Evolutionary conservation across 2,329 filamentous ascomycete species (phyloP).

Genomic region (Sphaerostilbella broomeana): DNA sequence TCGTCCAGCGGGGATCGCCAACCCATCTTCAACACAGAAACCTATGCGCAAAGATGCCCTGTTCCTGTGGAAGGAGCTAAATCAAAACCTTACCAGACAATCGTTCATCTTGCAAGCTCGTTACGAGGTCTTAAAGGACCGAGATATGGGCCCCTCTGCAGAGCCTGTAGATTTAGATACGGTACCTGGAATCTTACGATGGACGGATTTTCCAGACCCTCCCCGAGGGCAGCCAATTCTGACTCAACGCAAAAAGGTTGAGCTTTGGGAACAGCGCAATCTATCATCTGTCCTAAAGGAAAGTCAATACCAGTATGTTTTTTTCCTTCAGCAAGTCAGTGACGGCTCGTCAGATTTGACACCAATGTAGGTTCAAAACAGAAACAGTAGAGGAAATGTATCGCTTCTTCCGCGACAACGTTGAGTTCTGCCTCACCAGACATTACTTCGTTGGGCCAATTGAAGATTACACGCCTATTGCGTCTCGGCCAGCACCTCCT

Average conservation of each 20-base stretch:
- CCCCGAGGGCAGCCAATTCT: constrained; percentile 39
- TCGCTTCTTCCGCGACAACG: constrained; percentile 46
- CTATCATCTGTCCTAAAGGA: constrained; percentile 43
- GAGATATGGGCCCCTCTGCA: constrained; percentile 37
- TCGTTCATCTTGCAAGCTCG: constrained; percentile 51
- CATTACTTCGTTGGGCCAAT: constrained; percentile 37
- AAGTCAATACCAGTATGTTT: constrained; percentile 45
- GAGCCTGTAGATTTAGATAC: constrained; percentile 34
- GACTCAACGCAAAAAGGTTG: constrained; percentile 49
- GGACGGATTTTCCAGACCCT: constrained; percentile 56
- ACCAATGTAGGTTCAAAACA: constrained; percentile 40
- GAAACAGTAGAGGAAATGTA: constrained; percentile 49
- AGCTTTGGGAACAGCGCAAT: constrained; percentile 46
- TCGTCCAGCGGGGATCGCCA: constrained; percentile 40
- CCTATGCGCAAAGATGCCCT: constrained; percentile 31
- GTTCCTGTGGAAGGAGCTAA: constrained; percentile 46
- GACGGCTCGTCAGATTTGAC: background rate
- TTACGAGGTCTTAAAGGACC: constrained; percentile 45
- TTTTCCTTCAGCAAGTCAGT: too few species aligned
- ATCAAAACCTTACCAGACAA: constrained; percentile 48
- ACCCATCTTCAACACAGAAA: constrained; percentile 33
- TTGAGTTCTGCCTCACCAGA: constrained; percentile 47
- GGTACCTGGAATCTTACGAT: constrained; percentile 44
- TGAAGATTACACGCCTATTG: constrained; percentile 27
- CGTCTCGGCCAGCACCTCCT: constrained; percentile 15